Conservation (phyloP, 2,329 filamentous ascomycete genomes). For the Colletotrichum falcatum region DNA sequence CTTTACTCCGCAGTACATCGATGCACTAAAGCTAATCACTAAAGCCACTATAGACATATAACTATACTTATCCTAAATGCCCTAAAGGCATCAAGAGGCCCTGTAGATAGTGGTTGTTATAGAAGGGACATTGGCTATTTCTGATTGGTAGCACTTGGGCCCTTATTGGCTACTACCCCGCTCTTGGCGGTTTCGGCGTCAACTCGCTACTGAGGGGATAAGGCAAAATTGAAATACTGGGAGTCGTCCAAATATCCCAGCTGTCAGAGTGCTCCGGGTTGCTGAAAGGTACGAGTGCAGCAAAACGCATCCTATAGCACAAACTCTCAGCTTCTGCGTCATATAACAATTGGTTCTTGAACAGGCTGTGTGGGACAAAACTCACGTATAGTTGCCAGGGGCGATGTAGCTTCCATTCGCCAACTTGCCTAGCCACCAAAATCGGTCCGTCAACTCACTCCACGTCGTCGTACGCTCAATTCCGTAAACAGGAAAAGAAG, state of each 20-base stretch:
- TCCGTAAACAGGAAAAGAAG: constrained; percentile 43
- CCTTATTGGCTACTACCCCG: too few species aligned
- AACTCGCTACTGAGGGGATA: too few species aligned
- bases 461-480: constrained; percentile 41
- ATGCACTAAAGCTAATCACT: too few species aligned
- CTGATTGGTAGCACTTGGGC: too few species aligned
- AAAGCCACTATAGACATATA: too few species aligned
- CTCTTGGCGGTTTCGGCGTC: too few species aligned
- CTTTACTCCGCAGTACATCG: too few species aligned
- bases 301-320: constrained; percentile 43
- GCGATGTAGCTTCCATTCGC: constrained; percentile 46
- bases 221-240: constrained; percentile 28
- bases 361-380: not conserved
- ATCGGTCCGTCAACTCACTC: constrained; percentile 35
- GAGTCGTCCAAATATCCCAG: constrained; percentile 47
- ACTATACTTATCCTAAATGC: too few species aligned
- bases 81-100: too few species aligned
- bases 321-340: not conserved
- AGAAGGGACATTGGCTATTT: too few species aligned
- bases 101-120: too few species aligned
- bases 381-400: constrained; percentile 44
- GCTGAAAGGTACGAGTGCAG: constrained; percentile 46
- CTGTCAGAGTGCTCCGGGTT: constrained; percentile 37
- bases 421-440: constrained; percentile 48
- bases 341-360: not conserved